phyloP scores from a whole-genome alignment of 345 rosid genomes.

The Rhizophora apiculata region DNA sequence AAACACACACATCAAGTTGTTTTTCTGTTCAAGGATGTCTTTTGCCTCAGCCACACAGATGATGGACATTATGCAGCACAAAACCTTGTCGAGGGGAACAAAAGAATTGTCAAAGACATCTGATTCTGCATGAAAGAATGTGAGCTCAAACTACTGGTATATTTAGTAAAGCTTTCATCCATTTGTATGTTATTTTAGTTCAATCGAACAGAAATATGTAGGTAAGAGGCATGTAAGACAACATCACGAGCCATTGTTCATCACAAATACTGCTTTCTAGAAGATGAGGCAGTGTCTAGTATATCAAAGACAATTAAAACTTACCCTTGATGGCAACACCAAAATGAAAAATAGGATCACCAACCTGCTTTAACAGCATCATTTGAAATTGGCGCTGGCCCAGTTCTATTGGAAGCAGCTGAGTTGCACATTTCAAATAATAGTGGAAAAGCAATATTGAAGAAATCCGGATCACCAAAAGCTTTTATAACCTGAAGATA shows the following conservation, averaged over 20 bases:
- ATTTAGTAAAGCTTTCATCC: not conserved
- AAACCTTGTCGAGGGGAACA: conserved; percentile 59
- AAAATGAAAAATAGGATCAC: conserved; percentile 9
- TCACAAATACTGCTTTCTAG: too few relatives aligned
- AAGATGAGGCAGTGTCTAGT: too few relatives aligned
- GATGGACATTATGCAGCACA: conserved; percentile 64
- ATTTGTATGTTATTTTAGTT: too few relatives aligned
- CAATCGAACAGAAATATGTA: too few relatives aligned
- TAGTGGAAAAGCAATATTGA: conserved; percentile 60
- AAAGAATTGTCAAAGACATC: conserved; percentile 48
- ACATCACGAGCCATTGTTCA: too few relatives aligned
- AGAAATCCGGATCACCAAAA: conserved; percentile 70
- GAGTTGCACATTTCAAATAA: conserved; percentile 64
- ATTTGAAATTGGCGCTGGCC: conserved; percentile 37
- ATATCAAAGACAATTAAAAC: too few relatives aligned
- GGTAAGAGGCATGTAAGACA: too few relatives aligned
- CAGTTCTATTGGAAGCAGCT: conserved; percentile 38
- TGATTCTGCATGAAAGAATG: conserved; percentile 42
- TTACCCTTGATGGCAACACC: not conserved
- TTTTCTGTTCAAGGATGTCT: conserved; percentile 51
- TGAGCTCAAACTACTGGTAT: not conserved
- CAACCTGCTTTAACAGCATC: conserved; percentile 65
- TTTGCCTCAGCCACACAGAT: conserved; percentile 55
- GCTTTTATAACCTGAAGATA: conserved; percentile 66
- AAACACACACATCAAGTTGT: conserved; percentile 53